Percentiles rank a stretch among this genome's conserved stretches.
Conservation (phyloP, 768 basidiomycete species). For the Exsudoporus frostii region DNA sequence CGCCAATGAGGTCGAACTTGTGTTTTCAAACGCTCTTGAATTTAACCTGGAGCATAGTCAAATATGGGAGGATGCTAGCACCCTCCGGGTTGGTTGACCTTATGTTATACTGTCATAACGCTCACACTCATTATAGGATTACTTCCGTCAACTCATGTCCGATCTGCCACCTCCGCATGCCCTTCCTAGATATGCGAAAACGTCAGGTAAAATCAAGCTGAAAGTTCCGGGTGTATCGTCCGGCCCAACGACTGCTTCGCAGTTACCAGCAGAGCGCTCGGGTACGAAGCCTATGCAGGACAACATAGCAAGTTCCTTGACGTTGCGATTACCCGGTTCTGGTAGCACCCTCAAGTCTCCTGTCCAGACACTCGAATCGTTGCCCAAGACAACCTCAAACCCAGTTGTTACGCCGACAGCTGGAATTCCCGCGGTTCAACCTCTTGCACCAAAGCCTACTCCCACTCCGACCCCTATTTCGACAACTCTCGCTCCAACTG, state of each 20-base stretch:
- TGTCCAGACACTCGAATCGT: constrained; percentile 17
- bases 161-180: constrained; percentile 68
- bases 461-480: constrained; percentile 15
- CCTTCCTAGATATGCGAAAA: constrained; percentile 60
- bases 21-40: constrained; percentile 83
- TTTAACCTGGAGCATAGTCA: constrained; percentile 86
- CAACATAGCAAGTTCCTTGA: constrained; percentile 15
- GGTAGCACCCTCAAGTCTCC: constrained; percentile 19
- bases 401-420: constrained; percentile 11
- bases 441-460: constrained; percentile 28
- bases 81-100: constrained; percentile 52
- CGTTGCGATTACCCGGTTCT: constrained; percentile 24
- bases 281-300: constrained; percentile 18
- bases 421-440: constrained; percentile 11
- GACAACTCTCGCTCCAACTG: constrained; percentile 21
- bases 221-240: constrained; percentile 48
- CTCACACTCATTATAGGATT: constrained; percentile 45
- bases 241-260: constrained; percentile 11
- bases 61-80: constrained; percentile 77
- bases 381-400: constrained; percentile 18
- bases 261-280: constrained; percentile 14
- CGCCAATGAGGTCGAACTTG: constrained; percentile 82
- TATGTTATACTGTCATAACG: constrained; percentile 1
- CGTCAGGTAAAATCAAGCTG: constrained; percentile 67
- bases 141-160: constrained; percentile 72